Evolutionary conservation across 2,329 filamentous ascomycete species (phyloP), one percentile per base, ranked within the genome.

Genomic region (Stylonectria norvegica): DNA sequence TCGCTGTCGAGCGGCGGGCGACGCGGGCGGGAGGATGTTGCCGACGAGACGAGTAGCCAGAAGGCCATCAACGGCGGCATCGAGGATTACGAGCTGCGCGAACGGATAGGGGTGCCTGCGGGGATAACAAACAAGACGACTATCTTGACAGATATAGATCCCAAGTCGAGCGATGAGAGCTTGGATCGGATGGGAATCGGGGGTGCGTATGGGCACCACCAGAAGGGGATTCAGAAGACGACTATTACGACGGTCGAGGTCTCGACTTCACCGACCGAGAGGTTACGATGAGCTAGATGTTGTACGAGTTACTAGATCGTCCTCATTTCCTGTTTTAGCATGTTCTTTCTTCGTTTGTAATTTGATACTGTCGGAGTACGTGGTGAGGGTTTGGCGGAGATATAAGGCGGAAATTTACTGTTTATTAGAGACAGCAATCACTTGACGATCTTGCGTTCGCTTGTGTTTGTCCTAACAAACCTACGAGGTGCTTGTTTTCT

Each of bases 21-120:
- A n/a, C 45, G 44, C 8, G 42, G 38, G 2, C 42, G 33, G n/a
- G 48, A 50, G 4, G 40, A 39, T 16, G 17, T 17, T 20, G 33
- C 19, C 4, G 49, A 56, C 20, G 58, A 62, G 15, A 47, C 57
- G 6, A 56, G 57, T 41, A 61, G 58, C 27, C 57, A 61, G 31
- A 52, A 51, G 29, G 53, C 49, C 2, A 60, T 62, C 36, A 61
- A 56, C 16, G 15, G 47, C 2, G 45, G 27, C 14, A 28, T 35
- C 10, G 40, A 54, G 7, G 48, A 52, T 4, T 62, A 56, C 41
- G 60, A 63, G 48, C 39, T 63, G 3, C 45, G 40, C 7, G 53
- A 56, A 5, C 45, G 45, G 4, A 41, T 57, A 19, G 35, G 37
- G 2, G 45, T 30, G 7, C 42, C 50, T 0, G 27, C 32, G 3